A percentile compares a stretch with the other conserved stretches of the same genome.
These are phyloP conservation scores for Huntiella omanensis DNA, from an alignment of 2,329 filamentous ascomycete genomes.

Conservation along the genomic window DNA sequence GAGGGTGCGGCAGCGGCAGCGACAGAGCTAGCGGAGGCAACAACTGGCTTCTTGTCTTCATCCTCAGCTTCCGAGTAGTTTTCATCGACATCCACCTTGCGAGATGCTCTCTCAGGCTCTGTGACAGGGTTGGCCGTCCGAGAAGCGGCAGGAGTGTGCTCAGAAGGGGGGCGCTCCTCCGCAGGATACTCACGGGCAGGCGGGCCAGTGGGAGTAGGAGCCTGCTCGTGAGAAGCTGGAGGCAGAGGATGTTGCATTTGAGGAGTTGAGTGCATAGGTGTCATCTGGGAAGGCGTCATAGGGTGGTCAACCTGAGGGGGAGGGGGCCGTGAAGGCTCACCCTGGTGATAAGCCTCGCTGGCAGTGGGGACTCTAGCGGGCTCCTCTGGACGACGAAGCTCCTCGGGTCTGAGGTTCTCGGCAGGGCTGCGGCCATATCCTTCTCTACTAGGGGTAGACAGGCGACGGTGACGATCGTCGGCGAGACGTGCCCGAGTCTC, in stretches of 20 bases:
- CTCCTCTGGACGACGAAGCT: slow-evolving; percentile 33
- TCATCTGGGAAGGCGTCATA: slow-evolving; percentile 33
- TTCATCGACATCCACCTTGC: slow-evolving; percentile 94
- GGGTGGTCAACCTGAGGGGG: slow-evolving; percentile 28
- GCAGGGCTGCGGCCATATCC: slow-evolving; percentile 62
- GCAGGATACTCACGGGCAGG: slow-evolving; percentile 32
- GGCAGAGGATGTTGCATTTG: slow-evolving; percentile 26
- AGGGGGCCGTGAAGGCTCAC: slow-evolving; percentile 65
- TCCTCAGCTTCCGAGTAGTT: slow-evolving; percentile 92
- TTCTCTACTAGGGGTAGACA: slow-evolving; percentile 53
- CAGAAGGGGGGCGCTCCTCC: slow-evolving; percentile 38
- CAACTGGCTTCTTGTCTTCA: slow-evolving; percentile 49
- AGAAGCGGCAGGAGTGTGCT: slow-evolving; percentile 17
- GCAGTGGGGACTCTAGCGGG: slow-evolving; percentile 41
- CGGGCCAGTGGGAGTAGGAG: slow-evolving; percentile 21
- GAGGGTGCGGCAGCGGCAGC: slow-evolving; percentile 27
- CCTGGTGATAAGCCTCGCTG: slow-evolving; percentile 74
- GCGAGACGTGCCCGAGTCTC: slow-evolving; percentile 75
- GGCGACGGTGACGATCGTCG: slow-evolving; percentile 62
- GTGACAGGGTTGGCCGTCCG: slow-evolving; percentile 25
- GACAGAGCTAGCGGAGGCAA: slow-evolving; percentile 20
- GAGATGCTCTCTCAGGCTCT: slow-evolving; percentile 65
- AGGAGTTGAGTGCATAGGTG: slow-evolving; percentile 43
- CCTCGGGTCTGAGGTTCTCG: slow-evolving; percentile 47
- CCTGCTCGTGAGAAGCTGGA: slow-evolving; percentile 29